Conservation (phyloP, 768 basidiomycete genomes). For the Tephrocybe sp. region DNA sequence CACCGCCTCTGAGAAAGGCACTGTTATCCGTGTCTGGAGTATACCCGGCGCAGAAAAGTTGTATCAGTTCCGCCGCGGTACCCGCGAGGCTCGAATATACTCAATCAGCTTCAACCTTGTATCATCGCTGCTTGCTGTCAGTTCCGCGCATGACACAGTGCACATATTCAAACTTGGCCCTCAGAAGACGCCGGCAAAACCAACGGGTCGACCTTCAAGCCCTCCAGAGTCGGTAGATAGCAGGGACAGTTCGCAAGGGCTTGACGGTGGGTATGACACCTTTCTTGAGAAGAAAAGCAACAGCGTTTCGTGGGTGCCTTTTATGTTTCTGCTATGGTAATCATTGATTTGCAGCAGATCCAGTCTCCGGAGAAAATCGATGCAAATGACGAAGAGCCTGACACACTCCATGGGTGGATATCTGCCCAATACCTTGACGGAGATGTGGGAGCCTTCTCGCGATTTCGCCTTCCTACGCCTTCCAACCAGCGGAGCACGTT, state of each 20-base stretch:
- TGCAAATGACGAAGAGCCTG: conserved; percentile 72
- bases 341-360: conserved; percentile 27
- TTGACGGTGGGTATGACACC: conserved; percentile 83
- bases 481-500: conserved; percentile 73
- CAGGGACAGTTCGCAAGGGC: conserved; percentile 51
- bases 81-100: conserved; percentile 81
- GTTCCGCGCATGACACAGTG: conserved; percentile 90
- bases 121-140: conserved; percentile 82
- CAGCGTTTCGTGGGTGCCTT: conserved; percentile 52
- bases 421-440: conserved; percentile 84
- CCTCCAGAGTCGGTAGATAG: conserved; percentile 50
- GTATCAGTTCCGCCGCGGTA: conserved; percentile 93
- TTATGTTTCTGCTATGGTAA: neutral
- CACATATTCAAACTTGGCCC: conserved; percentile 88
- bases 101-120: conserved; percentile 80
- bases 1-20: conserved; percentile 92
- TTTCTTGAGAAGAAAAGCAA: conserved; percentile 73
- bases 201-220: conserved; percentile 40
- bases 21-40: conserved; percentile 93
- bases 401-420: conserved; percentile 82
- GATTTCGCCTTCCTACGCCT: conserved; percentile 92
- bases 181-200: conserved; percentile 14
- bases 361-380: conserved; percentile 61
- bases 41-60: conserved; percentile 90
- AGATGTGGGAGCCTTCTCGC: conserved; percentile 95